Conservation (phyloP, 2,329 filamentous ascomycete genomes). For the Apiospora kogelbergensis region DNA sequence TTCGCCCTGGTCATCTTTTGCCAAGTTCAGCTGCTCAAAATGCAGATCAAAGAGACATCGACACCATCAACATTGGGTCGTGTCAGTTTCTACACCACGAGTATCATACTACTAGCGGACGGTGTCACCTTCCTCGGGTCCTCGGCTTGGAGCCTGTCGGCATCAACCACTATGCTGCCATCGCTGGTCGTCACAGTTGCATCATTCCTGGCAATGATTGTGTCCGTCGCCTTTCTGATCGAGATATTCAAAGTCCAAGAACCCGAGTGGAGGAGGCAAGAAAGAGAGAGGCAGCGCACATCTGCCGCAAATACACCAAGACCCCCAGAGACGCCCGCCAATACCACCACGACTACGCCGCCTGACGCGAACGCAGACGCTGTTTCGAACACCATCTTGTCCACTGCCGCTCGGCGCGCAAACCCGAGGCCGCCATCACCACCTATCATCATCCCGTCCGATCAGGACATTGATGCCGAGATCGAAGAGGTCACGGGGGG, state of each 20-base stretch:
- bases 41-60: constrained; percentile 65
- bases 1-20: constrained; percentile 57
- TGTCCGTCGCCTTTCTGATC: constrained; percentile 57
- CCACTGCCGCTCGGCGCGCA: constrained; percentile 22
- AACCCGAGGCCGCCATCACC: constrained; percentile 29
- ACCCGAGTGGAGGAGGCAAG: constrained; percentile 49
- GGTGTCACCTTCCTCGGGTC: constrained; percentile 58
- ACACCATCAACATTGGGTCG: constrained; percentile 68
- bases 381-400: constrained; percentile 20
- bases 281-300: constrained; percentile 30
- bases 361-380: constrained; percentile 18
- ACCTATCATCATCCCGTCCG: constrained; percentile 61
- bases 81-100: constrained; percentile 63
- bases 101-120: constrained; percentile 63
- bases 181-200: constrained; percentile 54
- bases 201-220: constrained; percentile 55
- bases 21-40: constrained; percentile 63
- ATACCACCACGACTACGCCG: constrained; percentile 12
- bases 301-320: constrained; percentile 22
- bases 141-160: constrained; percentile 56
- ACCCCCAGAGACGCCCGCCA: constrained; percentile 15
- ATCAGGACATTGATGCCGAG: constrained; percentile 63
- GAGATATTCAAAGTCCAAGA: constrained; percentile 64
- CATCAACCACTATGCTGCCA: constrained; percentile 56
- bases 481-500: constrained; percentile 44